These are phyloP conservation scores for Talaromyces stipitatus DNA, from an alignment of 495 filamentous ascomycete species.

Conservation along the genomic window DNA sequence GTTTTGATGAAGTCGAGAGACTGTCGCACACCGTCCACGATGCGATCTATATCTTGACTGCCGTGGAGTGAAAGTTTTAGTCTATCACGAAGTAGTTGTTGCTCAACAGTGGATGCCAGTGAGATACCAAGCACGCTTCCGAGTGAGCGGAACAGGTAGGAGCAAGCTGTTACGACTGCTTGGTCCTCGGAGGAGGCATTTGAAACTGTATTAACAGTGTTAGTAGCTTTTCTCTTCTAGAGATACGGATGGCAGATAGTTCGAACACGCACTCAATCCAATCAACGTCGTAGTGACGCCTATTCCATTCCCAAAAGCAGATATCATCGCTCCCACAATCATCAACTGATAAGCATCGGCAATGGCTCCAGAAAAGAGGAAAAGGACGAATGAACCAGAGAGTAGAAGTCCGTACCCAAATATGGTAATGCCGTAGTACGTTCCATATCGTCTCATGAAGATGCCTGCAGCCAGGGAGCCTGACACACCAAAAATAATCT, in stretches of 20 bases:
- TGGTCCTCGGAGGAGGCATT: constrained; percentile 62
- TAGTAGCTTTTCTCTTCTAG: not conserved
- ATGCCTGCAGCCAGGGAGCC: constrained; percentile 65
- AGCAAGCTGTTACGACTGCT: constrained; percentile 75
- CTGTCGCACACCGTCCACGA: constrained; percentile 65
- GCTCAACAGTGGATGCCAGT: constrained; percentile 62
- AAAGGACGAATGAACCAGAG: constrained; percentile 44
- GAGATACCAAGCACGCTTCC: constrained; percentile 72
- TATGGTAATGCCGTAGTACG: constrained; percentile 70
- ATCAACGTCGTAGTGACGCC: constrained; percentile 68
- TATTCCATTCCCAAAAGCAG: constrained; percentile 55
- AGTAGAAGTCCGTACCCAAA: constrained; percentile 44
- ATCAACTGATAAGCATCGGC: constrained; percentile 38
- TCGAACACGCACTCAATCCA: constrained; percentile 41
- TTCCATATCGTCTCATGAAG: constrained; percentile 69
- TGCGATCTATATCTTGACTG: constrained; percentile 56
- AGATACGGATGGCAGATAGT: not conserved
- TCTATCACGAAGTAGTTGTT: constrained; percentile 56
- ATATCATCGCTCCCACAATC: constrained; percentile 46
- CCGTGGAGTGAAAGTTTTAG: constrained; percentile 45
- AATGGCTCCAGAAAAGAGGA: constrained; percentile 52
- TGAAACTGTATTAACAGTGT: constrained; percentile 48
- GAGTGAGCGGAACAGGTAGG: constrained; percentile 78
- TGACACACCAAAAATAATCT: constrained; percentile 52
- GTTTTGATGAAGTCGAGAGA: constrained; percentile 64